Evolutionary conservation across 2,329 filamentous ascomycete genomes (phyloP).

Genomic region (Biscogniauxia marginata): DNA sequence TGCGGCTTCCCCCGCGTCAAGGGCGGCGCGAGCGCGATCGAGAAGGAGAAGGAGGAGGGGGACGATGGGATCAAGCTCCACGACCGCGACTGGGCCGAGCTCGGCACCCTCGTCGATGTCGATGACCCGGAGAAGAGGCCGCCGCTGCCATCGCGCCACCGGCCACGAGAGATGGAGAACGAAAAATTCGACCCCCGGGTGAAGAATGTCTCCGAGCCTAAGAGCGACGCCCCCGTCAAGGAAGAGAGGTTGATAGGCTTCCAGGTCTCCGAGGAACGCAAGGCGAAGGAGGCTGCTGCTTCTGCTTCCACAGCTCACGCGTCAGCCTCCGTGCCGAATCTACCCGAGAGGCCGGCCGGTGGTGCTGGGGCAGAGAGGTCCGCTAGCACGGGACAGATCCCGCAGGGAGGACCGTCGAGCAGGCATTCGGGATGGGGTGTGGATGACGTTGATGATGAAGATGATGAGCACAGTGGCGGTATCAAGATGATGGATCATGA

Average conservation of each 20-base stretch:
- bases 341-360: neutral
- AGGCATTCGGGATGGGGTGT: neutral
- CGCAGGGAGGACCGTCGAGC: neutral
- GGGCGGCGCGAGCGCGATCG: constrained; percentile 44
- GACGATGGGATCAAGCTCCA: constrained; percentile 33
- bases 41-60: constrained; percentile 39
- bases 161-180: constrained; percentile 18
- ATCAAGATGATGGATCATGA: constrained; percentile 41
- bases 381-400: neutral
- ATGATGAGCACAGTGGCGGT: constrained; percentile 32
- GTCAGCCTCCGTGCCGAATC: neutral
- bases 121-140: constrained; percentile 31
- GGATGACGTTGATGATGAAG: constrained; percentile 28
- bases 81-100: constrained; percentile 31
- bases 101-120: constrained; percentile 41
- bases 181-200: constrained; percentile 29
- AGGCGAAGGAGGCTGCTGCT: neutral
- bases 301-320: neutral
- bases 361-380: neutral
- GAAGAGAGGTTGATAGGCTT: constrained; percentile 16
- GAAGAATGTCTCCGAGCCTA: constrained; percentile 26
- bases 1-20: constrained; percentile 51
- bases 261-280: constrained; percentile 8
- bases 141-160: constrained; percentile 18
- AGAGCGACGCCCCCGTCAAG: constrained; percentile 19